These are phyloP conservation scores for Inosperma sp. DNA, from an alignment of 768 basidiomycete genomes.

Conservation along the genomic window DNA sequence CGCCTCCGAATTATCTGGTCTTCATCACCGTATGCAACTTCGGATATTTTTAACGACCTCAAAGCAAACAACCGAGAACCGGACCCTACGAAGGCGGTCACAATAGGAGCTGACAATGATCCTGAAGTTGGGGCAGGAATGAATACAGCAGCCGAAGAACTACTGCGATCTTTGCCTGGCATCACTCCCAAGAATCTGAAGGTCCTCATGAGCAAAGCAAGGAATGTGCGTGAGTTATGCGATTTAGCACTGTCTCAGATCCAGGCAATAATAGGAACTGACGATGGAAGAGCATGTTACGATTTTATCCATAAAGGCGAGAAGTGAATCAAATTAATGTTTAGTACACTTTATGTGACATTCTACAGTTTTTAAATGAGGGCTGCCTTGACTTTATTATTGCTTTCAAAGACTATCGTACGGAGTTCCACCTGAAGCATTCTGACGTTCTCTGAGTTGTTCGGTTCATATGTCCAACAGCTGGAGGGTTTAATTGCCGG, in stretches of 20 bases:
- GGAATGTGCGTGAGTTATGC: slow-evolving; percentile 71
- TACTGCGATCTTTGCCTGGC: slow-evolving; percentile 79
- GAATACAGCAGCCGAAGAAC: slow-evolving; percentile 75
- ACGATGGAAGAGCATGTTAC: slow-evolving; percentile 75
- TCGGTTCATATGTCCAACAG: no score
- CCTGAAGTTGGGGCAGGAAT: slow-evolving; percentile 61
- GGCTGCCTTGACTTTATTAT: no score
- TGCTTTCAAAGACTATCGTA: no score
- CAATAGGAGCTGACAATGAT: slow-evolving; percentile 78
- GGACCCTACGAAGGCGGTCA: slow-evolving; percentile 67
- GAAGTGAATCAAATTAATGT: background rate
- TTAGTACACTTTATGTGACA: no score
- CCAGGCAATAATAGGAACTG: slow-evolving; percentile 72
- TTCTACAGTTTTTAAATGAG: no score
- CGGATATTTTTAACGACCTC: slow-evolving; percentile 90
- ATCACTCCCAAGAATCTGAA: slow-evolving; percentile 80
- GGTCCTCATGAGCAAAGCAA: slow-evolving; percentile 79
- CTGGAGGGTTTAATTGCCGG: no score
- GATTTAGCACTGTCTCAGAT: slow-evolving; percentile 56
- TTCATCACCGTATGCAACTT: slow-evolving; percentile 87
- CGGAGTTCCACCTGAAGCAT: no score
- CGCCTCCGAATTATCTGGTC: slow-evolving; percentile 96
- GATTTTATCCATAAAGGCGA: slow-evolving; percentile 80
- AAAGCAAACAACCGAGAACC: slow-evolving; percentile 80
- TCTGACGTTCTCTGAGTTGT: no score